Evolutionary conservation across 345 rosid species (phyloP), one percentile per base, ranked within the genome.

Genomic region (Adansonia digitata): DNA sequence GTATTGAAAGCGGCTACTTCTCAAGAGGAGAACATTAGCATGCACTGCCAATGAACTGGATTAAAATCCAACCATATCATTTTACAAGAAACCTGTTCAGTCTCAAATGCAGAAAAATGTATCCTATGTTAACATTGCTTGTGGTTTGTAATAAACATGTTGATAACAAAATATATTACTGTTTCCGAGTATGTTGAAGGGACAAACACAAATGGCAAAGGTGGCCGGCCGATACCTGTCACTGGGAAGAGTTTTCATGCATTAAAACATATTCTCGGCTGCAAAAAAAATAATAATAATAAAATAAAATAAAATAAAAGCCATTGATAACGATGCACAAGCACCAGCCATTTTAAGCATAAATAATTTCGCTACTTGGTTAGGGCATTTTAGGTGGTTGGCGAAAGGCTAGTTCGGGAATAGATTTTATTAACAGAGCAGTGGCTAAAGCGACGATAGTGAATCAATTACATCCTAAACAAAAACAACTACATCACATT

Each of bases 181-280:
- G 5, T 66, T 43, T 24, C 52, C 37, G 51, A 40, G 17, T 35
- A 43, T 13, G 40, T 51, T 45, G 10, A 18, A 45, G 18, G 2
- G 24, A 67, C 14, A 18, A 27, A 13, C 3, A 17, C 48, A 10
- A 8, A 68, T 31, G 39, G n/a, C n/a, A 13, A 39, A 13, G 11
- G 40, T 29, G 65, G 65, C 10, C 10, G n/a, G n/a, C n/a, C 4
- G 2, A 12, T 60, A 14, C 65, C n/a, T 6, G 4, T 60, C 65
- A 29, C 65, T 60, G 40, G 39, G 20, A 14, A 29, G 98, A 89
- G 83, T 88, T 87, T 82, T 91, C 98, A 67, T 93, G 97, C 85
- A 92, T 66, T n/a, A 89, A 64, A 57, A 88, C 97, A 20, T 93
- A 90, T 72, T 89, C 97, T 62, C 97, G 94, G 82, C 97, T 91